These are phyloP conservation scores for Mortierella hygrophila DNA, from an alignment of 192 early-diverging fungal genomes.

Conservation along the genomic window DNA sequence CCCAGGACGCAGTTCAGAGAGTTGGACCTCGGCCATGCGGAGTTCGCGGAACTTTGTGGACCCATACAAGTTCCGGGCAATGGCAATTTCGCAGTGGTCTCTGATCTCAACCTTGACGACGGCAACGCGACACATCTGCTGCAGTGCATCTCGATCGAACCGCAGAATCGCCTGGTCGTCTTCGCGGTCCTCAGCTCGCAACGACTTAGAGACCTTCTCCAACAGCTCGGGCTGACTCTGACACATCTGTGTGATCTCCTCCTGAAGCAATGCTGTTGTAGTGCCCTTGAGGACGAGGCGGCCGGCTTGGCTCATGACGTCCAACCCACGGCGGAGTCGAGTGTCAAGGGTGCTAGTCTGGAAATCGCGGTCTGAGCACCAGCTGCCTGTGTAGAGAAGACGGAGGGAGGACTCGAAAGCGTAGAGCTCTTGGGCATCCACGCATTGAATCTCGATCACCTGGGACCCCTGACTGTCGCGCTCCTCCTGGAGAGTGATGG, in stretches of 20 bases:
- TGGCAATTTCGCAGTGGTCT: slow-evolving; percentile 52
- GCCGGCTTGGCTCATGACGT: slow-evolving; percentile 52
- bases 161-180: slow-evolving; percentile 50
- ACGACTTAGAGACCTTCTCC: slow-evolving; percentile 42
- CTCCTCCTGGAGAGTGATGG: slow-evolving; percentile 33
- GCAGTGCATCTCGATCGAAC: slow-evolving; percentile 49
- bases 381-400: slow-evolving; percentile 46
- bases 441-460: slow-evolving; percentile 44
- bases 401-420: slow-evolving; percentile 48
- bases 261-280: slow-evolving; percentile 44
- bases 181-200: slow-evolving; percentile 43
- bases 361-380: slow-evolving; percentile 56
- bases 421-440: slow-evolving; percentile 51
- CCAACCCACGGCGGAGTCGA: slow-evolving; percentile 45
- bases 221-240: slow-evolving; percentile 44
- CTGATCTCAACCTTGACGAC: slow-evolving; percentile 46
- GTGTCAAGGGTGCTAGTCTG: slow-evolving; percentile 45
- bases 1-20: slow-evolving; percentile 32
- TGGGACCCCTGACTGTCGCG: slow-evolving; percentile 35
- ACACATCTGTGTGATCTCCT: slow-evolving; percentile 54
- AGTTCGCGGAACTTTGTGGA: slow-evolving; percentile 54
- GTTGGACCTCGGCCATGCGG: slow-evolving; percentile 46
- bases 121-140: slow-evolving; percentile 50
- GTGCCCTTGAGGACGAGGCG: slow-evolving; percentile 41
- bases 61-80: slow-evolving; percentile 52